Evolutionary conservation across 768 basidiomycete genomes (phyloP).

Genomic region (Xerocomus spinulosus): DNA sequence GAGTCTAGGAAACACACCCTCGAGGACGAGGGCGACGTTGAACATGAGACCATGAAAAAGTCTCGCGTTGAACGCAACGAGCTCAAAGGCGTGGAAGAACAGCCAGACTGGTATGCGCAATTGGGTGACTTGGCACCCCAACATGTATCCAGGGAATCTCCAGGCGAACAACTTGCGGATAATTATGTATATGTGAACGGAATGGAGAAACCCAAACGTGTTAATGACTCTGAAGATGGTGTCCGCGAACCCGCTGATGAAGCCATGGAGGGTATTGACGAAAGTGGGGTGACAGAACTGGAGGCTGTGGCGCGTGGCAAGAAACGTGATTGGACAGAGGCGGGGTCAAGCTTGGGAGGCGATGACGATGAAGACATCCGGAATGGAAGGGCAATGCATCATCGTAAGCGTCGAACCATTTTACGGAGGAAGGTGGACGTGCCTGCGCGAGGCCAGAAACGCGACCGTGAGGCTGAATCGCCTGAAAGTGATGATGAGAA

Average conservation of each 20-base stretch:
- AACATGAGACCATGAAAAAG: slow-evolving; percentile 45
- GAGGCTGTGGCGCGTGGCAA: slow-evolving; percentile 44
- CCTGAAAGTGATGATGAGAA: slow-evolving; percentile 32
- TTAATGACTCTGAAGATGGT: slow-evolving; percentile 46
- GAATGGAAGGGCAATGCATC: slow-evolving; percentile 41
- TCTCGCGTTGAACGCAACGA: slow-evolving; percentile 49
- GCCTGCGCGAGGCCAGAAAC: slow-evolving; percentile 54
- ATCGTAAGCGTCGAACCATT: slow-evolving; percentile 55
- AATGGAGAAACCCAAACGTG: slow-evolving; percentile 39
- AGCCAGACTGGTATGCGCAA: slow-evolving; percentile 39
- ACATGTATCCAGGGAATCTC: slow-evolving; percentile 49
- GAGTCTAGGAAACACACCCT: slow-evolving; percentile 41
- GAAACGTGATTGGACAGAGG: slow-evolving; percentile 74
- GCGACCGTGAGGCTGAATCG: slow-evolving; percentile 54
- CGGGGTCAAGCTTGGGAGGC: slow-evolving; percentile 65
- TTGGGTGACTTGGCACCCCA: slow-evolving; percentile 18
- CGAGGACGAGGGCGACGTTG: slow-evolving; percentile 42
- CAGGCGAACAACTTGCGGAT: slow-evolving; percentile 41
- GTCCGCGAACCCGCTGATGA: slow-evolving; percentile 36
- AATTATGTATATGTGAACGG: slow-evolving; percentile 35
- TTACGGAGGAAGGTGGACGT: slow-evolving; percentile 50
- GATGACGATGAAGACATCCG: slow-evolving; percentile 43
- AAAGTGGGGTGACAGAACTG: slow-evolving; percentile 40
- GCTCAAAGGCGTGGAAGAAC: slow-evolving; percentile 45
- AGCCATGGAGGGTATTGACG: slow-evolving; percentile 36